Base-by-base conservation (phyloP, 331 rosid species). In the Prunus yedoensis region DNA sequence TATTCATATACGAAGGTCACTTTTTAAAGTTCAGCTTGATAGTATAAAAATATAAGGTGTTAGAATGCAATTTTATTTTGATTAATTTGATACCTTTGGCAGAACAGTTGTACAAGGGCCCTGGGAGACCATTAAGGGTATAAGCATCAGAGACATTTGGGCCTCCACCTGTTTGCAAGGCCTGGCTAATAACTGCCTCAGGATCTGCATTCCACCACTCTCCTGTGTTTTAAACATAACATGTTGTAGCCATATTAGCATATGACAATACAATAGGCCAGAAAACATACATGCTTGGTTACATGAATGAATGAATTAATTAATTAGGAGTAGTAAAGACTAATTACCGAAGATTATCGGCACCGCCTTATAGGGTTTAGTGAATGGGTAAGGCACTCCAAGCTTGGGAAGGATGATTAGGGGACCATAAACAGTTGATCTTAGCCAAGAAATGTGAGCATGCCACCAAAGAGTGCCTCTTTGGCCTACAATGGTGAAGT, bases 121-220 rank as follows among this genome's bases (percentile, higher is more conserved):
- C 91, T 16, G 91, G 91, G 43, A 38, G 43, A 38, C 43, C 43
- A 38, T 38, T 38, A 12, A 84, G 82, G 1, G 93, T 84, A 60
- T 87, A 83, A 7, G 93, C 91, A 77, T 89, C 88, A 41, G 89
- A 87, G 9, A 89, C 89, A 83, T 89, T 89, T 41, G 93, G 93
- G 23, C 87, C 93, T 53, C 87, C 89, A 10, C 91, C 93, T 0
- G 84, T 81, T 70, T 85, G 89, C 59, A 81, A 3, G 17, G 91
- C 89, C 52, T 85, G 89, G 11, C 28, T 38, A 32, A 89, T 87
- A 17, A 87, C 85, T 68, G 87, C 93, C 68, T 89, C 93, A 32
- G 89, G 64, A 61, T 89, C 84, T 16, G 77, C 77, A 72, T 87
- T 87, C 81, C 83, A 87, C 91, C 89, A 87, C 75, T 89, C 91